Evolutionary conservation across 2,329 filamentous ascomycete genomes (phyloP), one percentile per base, ranked within the genome.

Genomic region (Exophiala sp.): DNA sequence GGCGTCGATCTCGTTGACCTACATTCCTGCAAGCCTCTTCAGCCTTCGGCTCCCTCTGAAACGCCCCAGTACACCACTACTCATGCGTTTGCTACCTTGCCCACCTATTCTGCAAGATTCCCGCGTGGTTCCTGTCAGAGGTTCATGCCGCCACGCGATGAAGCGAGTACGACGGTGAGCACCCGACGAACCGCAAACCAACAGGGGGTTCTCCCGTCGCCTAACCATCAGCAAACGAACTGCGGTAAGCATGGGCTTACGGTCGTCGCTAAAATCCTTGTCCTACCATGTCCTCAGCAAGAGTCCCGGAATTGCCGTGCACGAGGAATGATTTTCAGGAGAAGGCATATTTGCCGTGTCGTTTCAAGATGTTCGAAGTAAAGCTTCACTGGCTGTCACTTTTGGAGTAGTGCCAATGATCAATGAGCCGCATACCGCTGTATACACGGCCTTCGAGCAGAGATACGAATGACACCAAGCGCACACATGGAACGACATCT

Each of bases 141-240:
- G 53, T 56, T 56, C 53, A 56, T 56, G 53, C 53, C 41, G 30
- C 43, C 35, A 42, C 24, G 46, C 53, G 46, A 50, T 21, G 39
- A 40, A 18, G 16, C n/a, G 34, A 19, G 34, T 8, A 37, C 34
- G 14, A 19, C 34, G n/a, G 34, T 37, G 34, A 37, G 34, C 30
- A 37, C 13, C 21, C 49, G 48, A 40, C 37, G 52, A 51, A 48
- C 44, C 27, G 34, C n/a, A n/a, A n/a, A n/a, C n/a, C n/a, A n/a
- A n/a, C n/a, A 37, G 24, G 8, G 19, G 43, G 34, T 4, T n/a
- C 34, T 37, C 7, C 34, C 34, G 19, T 19, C 14, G 16, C 16
- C 3, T 19, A 7, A 16, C 18, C 13, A 11, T 37, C 34, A 19
- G 16, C 14, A 37, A 18, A 37, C 5, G 34, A 19, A 19, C 18